These are phyloP conservation scores for Cladosporium sp. DNA, from an alignment of 2,329 filamentous ascomycete genomes.

Conservation along the genomic window DNA sequence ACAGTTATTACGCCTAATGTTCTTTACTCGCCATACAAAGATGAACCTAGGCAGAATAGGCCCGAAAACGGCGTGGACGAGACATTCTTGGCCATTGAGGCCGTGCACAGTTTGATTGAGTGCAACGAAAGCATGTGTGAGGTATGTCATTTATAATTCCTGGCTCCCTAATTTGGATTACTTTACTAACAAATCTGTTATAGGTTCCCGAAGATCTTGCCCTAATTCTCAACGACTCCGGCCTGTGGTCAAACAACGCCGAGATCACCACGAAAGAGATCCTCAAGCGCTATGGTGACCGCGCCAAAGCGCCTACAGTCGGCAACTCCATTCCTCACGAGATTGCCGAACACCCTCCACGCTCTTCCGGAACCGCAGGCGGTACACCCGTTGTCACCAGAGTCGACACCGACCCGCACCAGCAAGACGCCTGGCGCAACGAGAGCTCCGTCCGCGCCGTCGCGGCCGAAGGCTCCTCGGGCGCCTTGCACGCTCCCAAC, in stretches of 20 bases:
- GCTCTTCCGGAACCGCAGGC: constrained; percentile 14
- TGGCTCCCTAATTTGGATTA: not conserved
- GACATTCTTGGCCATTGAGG: constrained; percentile 88
- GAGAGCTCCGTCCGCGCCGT: constrained; percentile 79
- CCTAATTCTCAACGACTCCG: constrained; percentile 75
- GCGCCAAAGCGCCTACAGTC: constrained; percentile 52
- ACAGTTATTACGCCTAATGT: constrained; percentile 98
- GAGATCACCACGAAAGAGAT: constrained; percentile 98
- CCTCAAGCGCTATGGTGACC: constrained; percentile 83
- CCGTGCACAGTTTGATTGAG: constrained; percentile 83
- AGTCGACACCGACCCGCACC: constrained; percentile 81
- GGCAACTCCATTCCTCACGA: constrained; percentile 50
- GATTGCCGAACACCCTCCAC: constrained; percentile 33
- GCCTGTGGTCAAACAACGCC: constrained; percentile 70
- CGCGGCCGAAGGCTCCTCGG: constrained; percentile 23
- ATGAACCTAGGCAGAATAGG: constrained; percentile 38
- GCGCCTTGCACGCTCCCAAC: constrained; percentile 1
- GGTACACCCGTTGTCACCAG: constrained; percentile 53
- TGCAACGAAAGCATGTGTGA: constrained; percentile 96
- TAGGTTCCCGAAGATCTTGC: constrained; percentile 92
- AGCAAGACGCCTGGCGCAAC: constrained; percentile 65
- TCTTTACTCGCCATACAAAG: constrained; percentile 47
- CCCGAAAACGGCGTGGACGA: constrained; percentile 53
- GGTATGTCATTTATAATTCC: constrained; percentile 52
- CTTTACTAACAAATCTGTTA: not conserved